Evolutionary conservation across 1,139 yeast species (phyloP).

Genomic region (Candida tetrigidarum): DNA sequence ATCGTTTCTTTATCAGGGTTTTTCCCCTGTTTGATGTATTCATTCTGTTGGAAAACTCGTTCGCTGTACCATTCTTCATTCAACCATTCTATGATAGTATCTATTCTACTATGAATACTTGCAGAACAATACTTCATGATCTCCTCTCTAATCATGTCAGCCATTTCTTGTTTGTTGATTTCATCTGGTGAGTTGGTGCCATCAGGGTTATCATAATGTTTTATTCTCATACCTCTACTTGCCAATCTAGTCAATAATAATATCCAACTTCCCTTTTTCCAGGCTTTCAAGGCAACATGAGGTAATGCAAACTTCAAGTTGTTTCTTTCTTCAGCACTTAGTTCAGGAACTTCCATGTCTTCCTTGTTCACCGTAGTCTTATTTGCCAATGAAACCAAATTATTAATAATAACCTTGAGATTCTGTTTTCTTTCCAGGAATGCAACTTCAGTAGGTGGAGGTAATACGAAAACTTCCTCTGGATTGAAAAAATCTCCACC

Average conservation of each 20-base stretch:
- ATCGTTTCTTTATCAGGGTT: conserved; percentile 20
- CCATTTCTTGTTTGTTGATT: conserved; percentile 39
- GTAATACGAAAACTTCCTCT: conserved; percentile 56
- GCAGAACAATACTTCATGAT: conserved; percentile 75
- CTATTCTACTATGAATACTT: conserved; percentile 74
- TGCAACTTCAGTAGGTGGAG: conserved; percentile 57
- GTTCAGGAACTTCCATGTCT: conserved; percentile 28
- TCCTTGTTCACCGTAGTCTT: conserved; percentile 24
- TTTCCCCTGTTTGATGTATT: conserved; percentile 13
- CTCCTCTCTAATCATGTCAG: conserved; percentile 68
- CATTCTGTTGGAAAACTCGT: conserved; percentile 45
- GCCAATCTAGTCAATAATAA: conserved; percentile 76
- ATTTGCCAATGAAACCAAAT: conserved; percentile 55
- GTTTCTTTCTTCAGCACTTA: conserved; percentile 22
- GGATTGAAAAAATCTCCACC: conserved; percentile 40
- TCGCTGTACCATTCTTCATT: conserved; percentile 96
- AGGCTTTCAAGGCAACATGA: conserved; percentile 59
- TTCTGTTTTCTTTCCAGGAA: conserved; percentile 57
- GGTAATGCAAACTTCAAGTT: conserved; percentile 42
- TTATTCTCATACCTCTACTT: conserved; percentile 68
- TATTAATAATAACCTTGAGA: conserved; percentile 52
- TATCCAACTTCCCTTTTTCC: conserved; percentile 81
- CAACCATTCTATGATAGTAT: conserved; percentile 87
- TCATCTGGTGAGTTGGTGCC: conserved; percentile 26
- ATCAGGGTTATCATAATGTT: conserved; percentile 23